Base-by-base conservation (phyloP, 441 rosid species). In the Hura crepitans region DNA sequence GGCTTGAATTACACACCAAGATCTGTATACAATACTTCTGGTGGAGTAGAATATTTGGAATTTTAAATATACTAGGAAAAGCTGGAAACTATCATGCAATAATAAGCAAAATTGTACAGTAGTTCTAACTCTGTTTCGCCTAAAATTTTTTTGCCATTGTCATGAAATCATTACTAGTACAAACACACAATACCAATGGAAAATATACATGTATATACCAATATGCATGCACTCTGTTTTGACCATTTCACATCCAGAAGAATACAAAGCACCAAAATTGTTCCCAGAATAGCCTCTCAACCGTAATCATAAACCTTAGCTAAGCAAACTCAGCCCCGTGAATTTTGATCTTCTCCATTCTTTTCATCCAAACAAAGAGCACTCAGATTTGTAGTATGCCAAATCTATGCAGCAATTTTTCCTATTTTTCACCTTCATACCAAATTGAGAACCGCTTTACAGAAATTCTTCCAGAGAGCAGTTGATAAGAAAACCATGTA, bases 221-320 rank as follows among this genome's bases (percentile, higher is more conserved):
- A 20, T 37, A 1, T 12, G 28, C 20, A 33, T 14, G 23, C 42
- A 25, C 33, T 67, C 22, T 11, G 14, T 23, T 22, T 23, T 17
- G 12, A 7, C 39, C n/a, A 39, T 30, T 42, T 39, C 54, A 28
- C 69, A 31, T 5, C 6, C 18, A 7, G 3, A 58, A n/a, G 25
- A 68, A 68, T 27, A 45, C 37, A 8, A 3, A 15, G 23, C 47
- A 60, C 22, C 66, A 60, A 70, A 20, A 59, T 0, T 23, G 14
- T 53, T 51, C 53, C 67, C 59, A 42, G 5, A 46, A 70, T 49
- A 35, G 68, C 60, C 59, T 45, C 68, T 42, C 59, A 33, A 35
- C 11, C 39, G 51, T 58, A 51, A 61, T 0, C 68, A 68, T 53
- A 62, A n/a, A 28, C 14, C 55, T 23, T 42, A 46, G 58, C 56